These are phyloP conservation scores for Marchantia paleacea DNA, from an alignment of 225 moss, liverwort and hornwort species.

Conservation along the genomic window DNA sequence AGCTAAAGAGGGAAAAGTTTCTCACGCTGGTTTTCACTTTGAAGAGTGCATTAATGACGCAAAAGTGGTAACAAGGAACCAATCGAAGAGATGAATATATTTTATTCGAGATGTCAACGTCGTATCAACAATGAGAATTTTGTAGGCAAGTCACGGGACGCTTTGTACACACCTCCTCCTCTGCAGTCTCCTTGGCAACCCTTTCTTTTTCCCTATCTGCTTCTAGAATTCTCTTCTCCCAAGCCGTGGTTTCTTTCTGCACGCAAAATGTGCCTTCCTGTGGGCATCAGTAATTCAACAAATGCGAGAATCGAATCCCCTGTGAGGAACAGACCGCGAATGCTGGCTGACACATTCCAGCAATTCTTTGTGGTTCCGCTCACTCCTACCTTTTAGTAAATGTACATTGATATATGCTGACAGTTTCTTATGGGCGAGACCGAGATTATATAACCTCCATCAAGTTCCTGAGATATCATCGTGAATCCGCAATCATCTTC, in stretches of 20 bases:
- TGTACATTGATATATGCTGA: too few relatives aligned
- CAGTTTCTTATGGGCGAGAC: not conserved
- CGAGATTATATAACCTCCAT: not conserved
- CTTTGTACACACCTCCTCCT: constrained; percentile 31
- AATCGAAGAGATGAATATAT: not conserved
- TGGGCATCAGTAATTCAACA: not conserved
- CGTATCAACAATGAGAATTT: not conserved
- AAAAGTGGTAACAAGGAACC: not conserved
- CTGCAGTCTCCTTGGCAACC: constrained; percentile 18
- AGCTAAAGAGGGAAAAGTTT: not conserved
- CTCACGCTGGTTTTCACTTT: not conserved
- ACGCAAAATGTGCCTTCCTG: not conserved
- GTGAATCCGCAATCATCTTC: not conserved
- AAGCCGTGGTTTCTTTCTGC: constrained; percentile 19
- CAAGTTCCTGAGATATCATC: not conserved
- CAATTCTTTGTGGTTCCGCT: not conserved
- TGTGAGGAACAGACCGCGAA: not conserved
- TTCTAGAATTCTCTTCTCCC: constrained; percentile 29
- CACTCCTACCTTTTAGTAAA: not conserved
- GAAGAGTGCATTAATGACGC: not conserved
- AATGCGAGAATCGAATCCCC: not conserved
- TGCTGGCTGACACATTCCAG: not conserved
- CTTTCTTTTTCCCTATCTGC: constrained; percentile 22
- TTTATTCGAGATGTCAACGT: not conserved
- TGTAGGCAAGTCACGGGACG: not conserved